These are phyloP conservation scores for Globisporangium alternatum DNA, from an alignment of 352 stramenopile species.

Conservation along the genomic window DNA sequence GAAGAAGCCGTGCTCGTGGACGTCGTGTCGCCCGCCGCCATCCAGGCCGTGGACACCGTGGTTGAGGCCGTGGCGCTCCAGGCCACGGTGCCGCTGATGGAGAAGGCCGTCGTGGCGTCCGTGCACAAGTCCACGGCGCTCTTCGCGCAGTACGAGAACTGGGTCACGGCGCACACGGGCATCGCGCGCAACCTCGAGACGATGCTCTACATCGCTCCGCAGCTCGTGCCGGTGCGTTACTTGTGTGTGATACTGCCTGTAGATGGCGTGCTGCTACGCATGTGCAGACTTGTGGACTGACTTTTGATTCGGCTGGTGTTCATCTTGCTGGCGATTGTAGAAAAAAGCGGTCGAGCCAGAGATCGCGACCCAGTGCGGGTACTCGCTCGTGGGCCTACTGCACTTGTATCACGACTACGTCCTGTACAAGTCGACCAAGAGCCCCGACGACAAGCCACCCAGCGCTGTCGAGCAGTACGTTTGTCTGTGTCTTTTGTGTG, in stretches of 20 bases:
- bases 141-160: constrained; percentile 57
- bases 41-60: neutral
- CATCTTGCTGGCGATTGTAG: constrained; percentile 16
- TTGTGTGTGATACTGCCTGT: neutral
- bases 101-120: neutral
- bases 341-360: constrained; percentile 61
- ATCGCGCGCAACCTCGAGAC: constrained; percentile 78
- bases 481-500: neutral
- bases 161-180: constrained; percentile 54
- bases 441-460: constrained; percentile 14
- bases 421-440: constrained; percentile 53
- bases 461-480: constrained; percentile 29
- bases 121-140: constrained; percentile 14
- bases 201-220: constrained; percentile 70
- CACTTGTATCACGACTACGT: constrained; percentile 84
- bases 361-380: constrained; percentile 69
- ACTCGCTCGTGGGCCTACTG: constrained; percentile 72
- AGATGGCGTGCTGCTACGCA: neutral
- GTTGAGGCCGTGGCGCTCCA: constrained; percentile 1
- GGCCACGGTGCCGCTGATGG: constrained; percentile 9
- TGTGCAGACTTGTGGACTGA: neutral
- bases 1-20: constrained; percentile 20
- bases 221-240: constrained; percentile 63
- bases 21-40: neutral
- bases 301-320: constrained; percentile 2